phyloP scores from a whole-genome alignment of 352 stramenopile genomes.

The Phytophthora foliorum region DNA sequence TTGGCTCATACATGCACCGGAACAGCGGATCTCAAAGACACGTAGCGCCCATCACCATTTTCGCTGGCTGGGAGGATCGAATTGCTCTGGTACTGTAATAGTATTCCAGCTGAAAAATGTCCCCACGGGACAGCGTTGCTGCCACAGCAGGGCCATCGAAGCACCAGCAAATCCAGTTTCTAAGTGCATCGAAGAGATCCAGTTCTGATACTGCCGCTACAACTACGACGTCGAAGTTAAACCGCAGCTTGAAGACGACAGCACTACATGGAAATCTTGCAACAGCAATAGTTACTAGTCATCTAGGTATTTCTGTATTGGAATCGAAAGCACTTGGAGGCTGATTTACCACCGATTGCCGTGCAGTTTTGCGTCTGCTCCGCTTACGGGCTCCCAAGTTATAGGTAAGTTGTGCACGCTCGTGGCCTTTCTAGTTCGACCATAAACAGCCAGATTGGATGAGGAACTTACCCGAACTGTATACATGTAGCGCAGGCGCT shows the following conservation, averaged over 20 bases:
- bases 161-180: constrained; percentile 7
- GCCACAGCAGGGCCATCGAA: not conserved
- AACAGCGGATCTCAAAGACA: constrained; percentile 23
- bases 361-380: not conserved
- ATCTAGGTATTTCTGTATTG: not conserved
- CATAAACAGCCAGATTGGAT: constrained; percentile 30
- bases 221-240: constrained; percentile 30
- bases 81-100: constrained; percentile 24
- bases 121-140: constrained; percentile 9
- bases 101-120: constrained; percentile 18
- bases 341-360: no score
- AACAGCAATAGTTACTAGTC: not conserved
- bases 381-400: not conserved
- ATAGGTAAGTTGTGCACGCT: not conserved
- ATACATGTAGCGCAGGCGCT: constrained; percentile 4
- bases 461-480: constrained; percentile 28
- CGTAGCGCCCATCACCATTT: constrained; percentile 14
- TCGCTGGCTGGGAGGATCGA: constrained; percentile 10
- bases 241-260: constrained; percentile 18
- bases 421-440: constrained; percentile 21
- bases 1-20: constrained; percentile 9
- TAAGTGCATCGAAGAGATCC: constrained; percentile 20
- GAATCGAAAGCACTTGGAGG: no score
- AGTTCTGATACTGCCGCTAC: constrained; percentile 23
- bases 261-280: not conserved